Base-by-base conservation (phyloP, 139 green algal species). In the Monoraphidium neglectum region DNA sequence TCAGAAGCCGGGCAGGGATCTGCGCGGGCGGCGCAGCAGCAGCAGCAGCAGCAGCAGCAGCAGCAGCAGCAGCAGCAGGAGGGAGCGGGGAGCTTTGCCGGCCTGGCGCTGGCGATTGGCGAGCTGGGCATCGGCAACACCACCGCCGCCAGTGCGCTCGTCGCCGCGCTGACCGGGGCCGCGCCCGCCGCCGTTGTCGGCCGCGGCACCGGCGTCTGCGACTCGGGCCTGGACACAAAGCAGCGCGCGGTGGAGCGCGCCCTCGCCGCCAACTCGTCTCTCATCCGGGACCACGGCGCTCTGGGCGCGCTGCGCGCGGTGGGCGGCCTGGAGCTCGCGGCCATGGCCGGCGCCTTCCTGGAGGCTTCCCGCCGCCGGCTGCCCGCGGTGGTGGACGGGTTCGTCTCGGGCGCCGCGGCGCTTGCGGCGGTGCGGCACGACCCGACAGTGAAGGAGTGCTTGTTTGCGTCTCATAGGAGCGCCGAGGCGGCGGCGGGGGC, bases 81-180 rank as follows among this genome's bases (percentile, higher is more conserved):
- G 32, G 60, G 51, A 4, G 47, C 21, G 46, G 24, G 33, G 43
- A 23, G 64, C 30, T 18, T 6, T 68, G 26, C 36, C 36, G 18
- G 75, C 33, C 62, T 70, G 30, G 62, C 62, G 32, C 26, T 70
- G 8, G 59, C 40, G 40, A 40, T 77, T 49, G 80, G 80, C 10
- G 80, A 89, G 80, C 53, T 90, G 6, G 85, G 85, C 53, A 90
- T 90, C 35, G 85, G 84, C 67, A 90, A 90, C 79, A 90, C 85
- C 1, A 89, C 85, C 0, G 46, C 77, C 2, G 84, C 83, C 1
- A 78, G 84, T 2, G 84, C 84, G 21, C 70, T 89, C 33, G 36
- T 84, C 21, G 68, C 72, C 3, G 84, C 84, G 15, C 37, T 90
- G 5, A 88, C 71, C 0, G 70, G 79, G 5, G 57, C 69, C 15